Conservation (phyloP, 1,284 basidiomycete genomes). For the Wallemia hederae region DNA sequence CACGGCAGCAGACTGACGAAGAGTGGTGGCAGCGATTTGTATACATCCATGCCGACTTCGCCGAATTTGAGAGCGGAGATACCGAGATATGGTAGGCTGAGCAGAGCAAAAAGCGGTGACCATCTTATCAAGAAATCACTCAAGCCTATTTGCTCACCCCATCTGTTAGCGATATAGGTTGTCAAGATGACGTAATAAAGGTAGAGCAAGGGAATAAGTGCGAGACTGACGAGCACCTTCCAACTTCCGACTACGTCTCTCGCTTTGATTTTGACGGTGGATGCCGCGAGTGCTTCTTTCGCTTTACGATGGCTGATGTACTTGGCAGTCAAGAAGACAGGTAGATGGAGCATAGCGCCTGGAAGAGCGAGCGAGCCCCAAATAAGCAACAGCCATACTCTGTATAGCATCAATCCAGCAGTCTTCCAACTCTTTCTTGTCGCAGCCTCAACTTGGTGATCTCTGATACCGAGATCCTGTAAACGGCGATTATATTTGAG, state of each 20-base stretch:
- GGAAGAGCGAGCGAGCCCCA: constrained; percentile 77
- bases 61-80: constrained; percentile 92
- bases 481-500: constrained; percentile 75
- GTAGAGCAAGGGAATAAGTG: constrained; percentile 66
- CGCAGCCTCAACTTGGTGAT: constrained; percentile 59
- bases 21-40: constrained; percentile 85
- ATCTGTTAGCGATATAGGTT: constrained; percentile 40
- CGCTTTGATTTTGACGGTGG: constrained; percentile 79
- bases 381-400: constrained; percentile 42
- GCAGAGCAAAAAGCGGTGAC: neutral
- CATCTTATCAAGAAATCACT: neutral
- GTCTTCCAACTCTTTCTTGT: constrained; percentile 67
- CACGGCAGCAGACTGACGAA: constrained; percentile 72
- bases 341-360: constrained; percentile 77
- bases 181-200: constrained; percentile 52
- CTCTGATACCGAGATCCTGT: constrained; percentile 75
- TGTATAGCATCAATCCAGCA: constrained; percentile 55
- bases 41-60: constrained; percentile 91
- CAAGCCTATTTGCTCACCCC: neutral
- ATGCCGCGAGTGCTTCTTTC: constrained; percentile 87
- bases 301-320: constrained; percentile 69
- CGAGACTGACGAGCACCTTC: constrained; percentile 90
- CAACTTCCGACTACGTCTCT: constrained; percentile 89
- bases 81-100: constrained; percentile 52
- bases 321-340: constrained; percentile 80